These are phyloP conservation scores for Coemansia sp. DNA, from an alignment of 192 early-diverging fungal genomes.

Conservation along the genomic window DNA sequence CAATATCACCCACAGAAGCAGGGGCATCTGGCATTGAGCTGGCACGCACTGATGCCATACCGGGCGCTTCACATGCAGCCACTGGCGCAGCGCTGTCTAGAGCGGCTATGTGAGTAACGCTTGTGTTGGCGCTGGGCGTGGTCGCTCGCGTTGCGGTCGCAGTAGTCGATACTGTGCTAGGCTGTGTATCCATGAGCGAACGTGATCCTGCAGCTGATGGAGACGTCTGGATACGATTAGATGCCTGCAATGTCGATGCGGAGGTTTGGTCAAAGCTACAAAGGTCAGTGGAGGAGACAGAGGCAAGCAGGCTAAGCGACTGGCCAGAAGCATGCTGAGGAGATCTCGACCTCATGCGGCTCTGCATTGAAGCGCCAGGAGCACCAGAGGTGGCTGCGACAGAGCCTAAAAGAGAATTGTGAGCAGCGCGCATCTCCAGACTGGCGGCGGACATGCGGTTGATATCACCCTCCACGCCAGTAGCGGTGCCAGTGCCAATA, in stretches of 20 bases:
- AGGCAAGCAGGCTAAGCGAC: slow-evolving; percentile 7
- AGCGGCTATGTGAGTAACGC: not conserved
- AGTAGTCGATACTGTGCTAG: slow-evolving; percentile 4
- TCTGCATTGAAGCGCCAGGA: not conserved
- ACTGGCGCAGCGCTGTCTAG: no score
- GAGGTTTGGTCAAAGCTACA: slow-evolving; percentile 4
- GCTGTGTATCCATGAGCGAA: slow-evolving; percentile 3
- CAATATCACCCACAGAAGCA: not conserved
- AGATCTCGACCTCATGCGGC: slow-evolving; percentile 13
- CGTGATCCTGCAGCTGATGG: not conserved
- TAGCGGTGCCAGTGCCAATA: not conserved
- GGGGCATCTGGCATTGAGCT: slow-evolving; percentile 7
- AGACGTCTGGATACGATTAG: not conserved
- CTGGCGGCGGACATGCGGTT: slow-evolving; percentile 9
- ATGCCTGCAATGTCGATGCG: not conserved
- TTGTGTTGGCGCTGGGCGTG: slow-evolving; percentile 4
- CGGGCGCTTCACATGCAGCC: no score
- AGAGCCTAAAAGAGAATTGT: not conserved
- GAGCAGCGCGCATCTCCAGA: slow-evolving; percentile 7
- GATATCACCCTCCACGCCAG: not conserved
- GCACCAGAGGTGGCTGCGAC: slow-evolving; percentile 1
- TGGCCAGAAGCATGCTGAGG: slow-evolving; percentile 4
- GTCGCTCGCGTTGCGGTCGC: slow-evolving; percentile 7
- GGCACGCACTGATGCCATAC: not conserved
- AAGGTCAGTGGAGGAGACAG: slow-evolving; percentile 7